Evolutionary conservation across 306 rosid species (phyloP), one percentile per base, ranked within the genome.

Genomic region (Carpinus fangiana): DNA sequence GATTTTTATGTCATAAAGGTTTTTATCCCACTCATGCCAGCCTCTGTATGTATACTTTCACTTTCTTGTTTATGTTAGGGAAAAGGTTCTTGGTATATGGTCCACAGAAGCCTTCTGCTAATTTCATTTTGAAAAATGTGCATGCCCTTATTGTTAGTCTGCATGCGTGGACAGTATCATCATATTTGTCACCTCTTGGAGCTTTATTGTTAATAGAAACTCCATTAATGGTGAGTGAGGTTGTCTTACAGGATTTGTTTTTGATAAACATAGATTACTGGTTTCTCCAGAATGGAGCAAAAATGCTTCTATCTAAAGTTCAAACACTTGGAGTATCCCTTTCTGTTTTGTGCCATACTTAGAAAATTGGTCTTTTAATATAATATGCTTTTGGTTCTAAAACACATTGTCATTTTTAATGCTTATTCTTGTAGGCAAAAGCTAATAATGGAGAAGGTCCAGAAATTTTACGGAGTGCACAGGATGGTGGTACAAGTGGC

Each of bases 361-460:
- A 67, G 31, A 18, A 10, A 36, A 16, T 38, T 31, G 17, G 13
- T 43, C 26, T 67, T 51, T n/a, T 4, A 10, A 41, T 41, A n/a
- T 67, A 18, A 3, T 18, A 38, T 18, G 26, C 16, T 38, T 41
- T n/a, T 66, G 72, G 12, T 43, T n/a, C 12, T 41, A 67, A 41
- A 41, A 17, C 13, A 9, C 14, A 36, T 13, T 28, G 23, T 53
- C 78, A 67, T 79, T 72, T 75, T 52, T 54, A 21, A 61, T 21
- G 23, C 73, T 70, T 77, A 50, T 65, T 88, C 56, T 85, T 85
- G 72, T 59, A 96, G 99, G 94, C 98, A 61, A 96, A 96, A 88
- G 97, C 96, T n/a, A 96, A 93, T 48, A 93, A 93, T 76, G 99
- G 99, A 67, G 98, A 96, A 67, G 98, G 99, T 88, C 99, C 99